Evolutionary conservation across 148 eudicot genomes (phyloP).

Genomic region (Rhododendron simsii): DNA sequence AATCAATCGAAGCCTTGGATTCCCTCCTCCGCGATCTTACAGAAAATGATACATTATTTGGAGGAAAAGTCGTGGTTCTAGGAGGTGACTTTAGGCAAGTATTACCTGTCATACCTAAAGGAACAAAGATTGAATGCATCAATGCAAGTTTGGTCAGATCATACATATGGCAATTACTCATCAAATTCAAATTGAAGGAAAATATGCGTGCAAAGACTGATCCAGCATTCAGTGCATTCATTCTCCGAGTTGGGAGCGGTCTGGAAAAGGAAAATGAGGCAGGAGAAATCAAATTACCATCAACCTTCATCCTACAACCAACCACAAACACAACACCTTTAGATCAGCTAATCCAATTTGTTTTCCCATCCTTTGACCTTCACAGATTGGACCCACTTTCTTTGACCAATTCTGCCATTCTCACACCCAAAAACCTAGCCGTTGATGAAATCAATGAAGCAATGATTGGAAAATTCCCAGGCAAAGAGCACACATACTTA

Average conservation of each 20-base stretch:
- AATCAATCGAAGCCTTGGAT: background rate
- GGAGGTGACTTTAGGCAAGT: background rate
- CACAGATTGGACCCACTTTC: fast-evolving
- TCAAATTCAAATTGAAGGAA: background rate
- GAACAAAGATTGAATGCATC: background rate
- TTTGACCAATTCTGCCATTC: background rate
- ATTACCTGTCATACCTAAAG: background rate
- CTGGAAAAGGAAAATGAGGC: background rate
- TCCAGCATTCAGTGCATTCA: background rate
- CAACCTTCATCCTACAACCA: background rate
- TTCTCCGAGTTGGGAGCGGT: background rate
- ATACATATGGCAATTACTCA: background rate
- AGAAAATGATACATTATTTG: background rate
- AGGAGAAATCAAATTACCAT: no score
- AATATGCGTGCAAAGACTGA: background rate
- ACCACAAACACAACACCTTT: background rate
- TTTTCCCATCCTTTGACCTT: background rate
- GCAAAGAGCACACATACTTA: fast-evolving
- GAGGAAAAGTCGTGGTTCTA: background rate
- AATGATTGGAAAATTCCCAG: background rate
- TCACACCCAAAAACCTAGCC: background rate
- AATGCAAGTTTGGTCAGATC: background rate
- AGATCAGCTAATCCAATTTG: background rate
- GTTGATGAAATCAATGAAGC: background rate
- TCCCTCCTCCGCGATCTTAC: fast-evolving